Conservation (phyloP, 2,329 filamentous ascomycete species). For the Shiraia sp. region DNA sequence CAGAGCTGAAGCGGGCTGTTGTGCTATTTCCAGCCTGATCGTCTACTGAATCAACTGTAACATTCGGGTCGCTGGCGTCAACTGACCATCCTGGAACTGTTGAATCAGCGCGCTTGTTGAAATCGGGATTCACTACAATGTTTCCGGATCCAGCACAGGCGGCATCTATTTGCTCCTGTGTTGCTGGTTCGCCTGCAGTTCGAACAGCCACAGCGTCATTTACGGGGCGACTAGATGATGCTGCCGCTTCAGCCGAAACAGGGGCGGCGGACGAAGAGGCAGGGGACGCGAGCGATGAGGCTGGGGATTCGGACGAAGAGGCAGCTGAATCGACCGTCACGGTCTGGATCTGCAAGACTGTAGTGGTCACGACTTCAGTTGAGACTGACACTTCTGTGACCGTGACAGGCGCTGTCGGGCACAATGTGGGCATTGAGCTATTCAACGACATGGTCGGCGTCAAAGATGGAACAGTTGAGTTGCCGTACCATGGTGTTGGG, state of each 20-base stretch:
- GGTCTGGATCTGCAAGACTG: slow-evolving; percentile 9
- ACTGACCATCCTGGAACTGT: slow-evolving; percentile 26
- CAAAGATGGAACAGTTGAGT: slow-evolving; percentile 11
- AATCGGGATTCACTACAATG: slow-evolving; percentile 32
- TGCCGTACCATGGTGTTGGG: slow-evolving; percentile 14
- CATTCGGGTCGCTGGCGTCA: slow-evolving; percentile 15
- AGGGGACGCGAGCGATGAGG: not conserved
- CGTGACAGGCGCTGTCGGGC: slow-evolving; percentile 9
- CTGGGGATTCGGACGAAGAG: slow-evolving; percentile 3
- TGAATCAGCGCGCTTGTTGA: slow-evolving; percentile 18
- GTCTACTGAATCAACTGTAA: slow-evolving; percentile 17
- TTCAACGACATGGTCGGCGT: slow-evolving; percentile 19
- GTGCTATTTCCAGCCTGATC: slow-evolving; percentile 10
- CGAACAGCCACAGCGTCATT: slow-evolving; percentile 7
- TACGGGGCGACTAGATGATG: slow-evolving; percentile 1
- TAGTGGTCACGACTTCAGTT: slow-evolving; percentile 16
- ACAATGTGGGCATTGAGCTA: slow-evolving; percentile 11
- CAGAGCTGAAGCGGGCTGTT: slow-evolving; percentile 27
- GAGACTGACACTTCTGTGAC: slow-evolving; percentile 13
- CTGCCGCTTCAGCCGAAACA: not conserved
- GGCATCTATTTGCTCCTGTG: slow-evolving; percentile 27
- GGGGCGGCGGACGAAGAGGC: slow-evolving; percentile 2
- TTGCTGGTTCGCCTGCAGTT: slow-evolving; percentile 20
- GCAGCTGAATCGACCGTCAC: slow-evolving; percentile 1
- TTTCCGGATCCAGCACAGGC: slow-evolving; percentile 29